These are phyloP conservation scores for Floccularia luteovirens DNA, from an alignment of 768 basidiomycete species.

Conservation along the genomic window DNA sequence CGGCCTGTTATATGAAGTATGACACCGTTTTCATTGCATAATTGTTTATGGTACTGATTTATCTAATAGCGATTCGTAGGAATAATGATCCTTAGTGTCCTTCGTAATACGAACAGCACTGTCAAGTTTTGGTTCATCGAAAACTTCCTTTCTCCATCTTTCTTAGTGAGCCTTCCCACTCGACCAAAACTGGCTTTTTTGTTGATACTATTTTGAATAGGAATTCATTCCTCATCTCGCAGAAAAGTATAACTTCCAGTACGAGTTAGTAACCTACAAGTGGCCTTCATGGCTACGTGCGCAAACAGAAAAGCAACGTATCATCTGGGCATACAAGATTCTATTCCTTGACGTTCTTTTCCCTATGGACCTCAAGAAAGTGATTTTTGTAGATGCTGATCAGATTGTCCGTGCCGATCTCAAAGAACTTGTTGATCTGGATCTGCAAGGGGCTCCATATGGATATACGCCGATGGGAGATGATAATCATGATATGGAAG, in stretches of 20 bases:
- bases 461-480: slow-evolving; percentile 98
- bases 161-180: slow-evolving; percentile 53
- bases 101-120: slow-evolving; percentile 87
- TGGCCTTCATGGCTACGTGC: slow-evolving; percentile 98
- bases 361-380: slow-evolving; percentile 98
- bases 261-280: slow-evolving; percentile 97
- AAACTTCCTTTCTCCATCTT: slow-evolving; percentile 97
- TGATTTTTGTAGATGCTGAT: slow-evolving; percentile 98
- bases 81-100: slow-evolving; percentile 96
- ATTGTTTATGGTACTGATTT: slow-evolving; percentile 4
- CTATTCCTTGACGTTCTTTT: slow-evolving; percentile 98
- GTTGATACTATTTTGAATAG: slow-evolving; percentile 24
- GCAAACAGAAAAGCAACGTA: slow-evolving; percentile 95
- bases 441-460: slow-evolving; percentile 90
- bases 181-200: neutral
- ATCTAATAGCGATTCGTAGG: slow-evolving; percentile 79
- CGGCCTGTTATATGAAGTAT: slow-evolving; percentile 89
- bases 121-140: slow-evolving; percentile 99
- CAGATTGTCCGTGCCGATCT: slow-evolving; percentile 97
- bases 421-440: slow-evolving; percentile 88
- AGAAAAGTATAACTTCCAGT: slow-evolving; percentile 87
- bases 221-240: slow-evolving; percentile 95
- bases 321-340: slow-evolving; percentile 99
- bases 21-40: slow-evolving; percentile 5
- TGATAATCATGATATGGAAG: slow-evolving; percentile 92